Conservation (phyloP, 495 filamentous ascomycete species). For the Parmelia sp. region DNA sequence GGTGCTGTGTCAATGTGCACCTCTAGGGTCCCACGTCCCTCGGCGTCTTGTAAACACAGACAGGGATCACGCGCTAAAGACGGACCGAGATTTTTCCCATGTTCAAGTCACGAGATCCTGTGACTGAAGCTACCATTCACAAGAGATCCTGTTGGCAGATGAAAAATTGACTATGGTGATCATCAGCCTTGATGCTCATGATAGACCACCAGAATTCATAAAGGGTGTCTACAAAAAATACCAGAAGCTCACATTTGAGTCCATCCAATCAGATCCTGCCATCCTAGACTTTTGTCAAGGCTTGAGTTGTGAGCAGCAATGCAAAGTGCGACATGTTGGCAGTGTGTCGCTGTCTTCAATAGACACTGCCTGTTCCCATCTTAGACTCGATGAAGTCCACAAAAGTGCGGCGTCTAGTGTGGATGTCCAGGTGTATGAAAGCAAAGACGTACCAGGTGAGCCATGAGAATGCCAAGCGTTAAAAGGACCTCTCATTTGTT, state of each 20-base stretch:
- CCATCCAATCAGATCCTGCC: slow-evolving; percentile 41
- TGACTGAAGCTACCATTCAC: background rate
- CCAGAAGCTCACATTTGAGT: slow-evolving; percentile 38
- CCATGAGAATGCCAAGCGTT: background rate
- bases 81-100: background rate
- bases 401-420: no score
- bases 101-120: slow-evolving; percentile 35
- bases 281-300: slow-evolving; percentile 44
- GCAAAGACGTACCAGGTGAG: slow-evolving; percentile 35
- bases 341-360: slow-evolving; percentile 3
- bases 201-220: slow-evolving; percentile 60
- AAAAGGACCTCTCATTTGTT: background rate
- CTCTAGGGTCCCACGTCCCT: background rate
- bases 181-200: slow-evolving; percentile 49
- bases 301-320: slow-evolving; percentile 14
- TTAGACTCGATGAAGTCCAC: background rate
- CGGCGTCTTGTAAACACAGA: slow-evolving; percentile 25
- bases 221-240: slow-evolving; percentile 61
- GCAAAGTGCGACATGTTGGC: slow-evolving; percentile 2
- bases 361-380: slow-evolving; percentile 14
- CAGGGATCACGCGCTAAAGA: slow-evolving; percentile 14
- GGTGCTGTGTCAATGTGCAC: slow-evolving; percentile 4
- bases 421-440: slow-evolving; percentile 17
- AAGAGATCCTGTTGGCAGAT: background rate
- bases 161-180: background rate